Evolutionary conservation across 2,329 filamentous ascomycete genomes (phyloP), one percentile per base, ranked within the genome.

Genomic region (Trichoderma brevicompactum): DNA sequence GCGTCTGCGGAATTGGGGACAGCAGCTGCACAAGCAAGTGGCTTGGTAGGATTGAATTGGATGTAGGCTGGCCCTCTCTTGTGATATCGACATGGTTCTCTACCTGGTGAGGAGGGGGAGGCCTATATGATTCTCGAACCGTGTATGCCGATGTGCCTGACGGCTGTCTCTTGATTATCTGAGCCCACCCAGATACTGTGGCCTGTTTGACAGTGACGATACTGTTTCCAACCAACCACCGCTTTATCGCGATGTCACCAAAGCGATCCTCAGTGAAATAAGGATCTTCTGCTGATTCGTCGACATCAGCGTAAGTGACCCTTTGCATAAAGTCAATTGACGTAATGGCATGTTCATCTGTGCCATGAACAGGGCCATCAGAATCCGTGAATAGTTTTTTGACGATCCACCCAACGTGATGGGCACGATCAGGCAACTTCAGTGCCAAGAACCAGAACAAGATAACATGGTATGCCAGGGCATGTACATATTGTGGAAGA

Each of bases 361-460:
- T 86, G 54, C 85, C 87, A 64, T 92, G 88, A 46, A 86, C 74
- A 15, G 69, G 87, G 15, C 92, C 92, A 66, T 89, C 86, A 28
- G 86, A 85, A 72, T 97, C 92, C 8, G 85, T 89, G 71, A 94
- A 94, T 9, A 99, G 83, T 69, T 92, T 92, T 72, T 90, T 92
- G 10, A 91, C 90, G 69, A 99, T 97, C 92, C 92, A 97, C 34
- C 88, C 88, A 59, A 97, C 93, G 69, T 96, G 89, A 67, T 87
- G 92, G 40, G 89, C 87, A 58, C 95, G 89, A 74, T 97, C 93
- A 43, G 89, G 87, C 59, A 97, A 84, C 73, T 92, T 94, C 71
- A 99, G 77, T 1, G 93, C 91, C 70, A 99, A 83, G 75, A 98
- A 99, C 95, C 95, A 99, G 74, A 96, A 97, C 1, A 93, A 90